Base-by-base conservation (phyloP, 345 rosid genomes). In the Syzygium aqueum region DNA sequence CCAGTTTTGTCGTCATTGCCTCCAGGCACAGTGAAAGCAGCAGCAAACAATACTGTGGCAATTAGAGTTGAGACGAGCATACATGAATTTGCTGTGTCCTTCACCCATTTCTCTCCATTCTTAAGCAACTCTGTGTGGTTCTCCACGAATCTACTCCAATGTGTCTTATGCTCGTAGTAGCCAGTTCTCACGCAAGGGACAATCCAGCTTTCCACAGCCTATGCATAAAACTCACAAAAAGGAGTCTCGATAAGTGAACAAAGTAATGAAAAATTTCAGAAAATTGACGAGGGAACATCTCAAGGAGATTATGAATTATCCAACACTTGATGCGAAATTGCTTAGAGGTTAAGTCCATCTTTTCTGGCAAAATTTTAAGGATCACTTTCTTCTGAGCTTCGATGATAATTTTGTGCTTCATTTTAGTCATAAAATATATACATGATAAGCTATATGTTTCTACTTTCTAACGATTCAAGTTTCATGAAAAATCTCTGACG, bases 51-150 rank as follows among this genome's bases (percentile, higher is more conserved):
- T 0, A 90, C 88, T 0, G 91, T 88, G 9, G 88, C 91, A 21
- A 89, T 90, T 27, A 89, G 87, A n/a, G 92, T 87, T 23, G 92
- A 87, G 7, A 89, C 86, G 11, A 92, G 50, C 86, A 89, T 87
- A 37, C 92, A 91, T 0, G 90, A 90, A 53, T 84, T 86, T 1
- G 94, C 85, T 1, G 92, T 91, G 28, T 89, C 90, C 37, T 77
- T 86, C 27, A 77, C 3, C 88, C 85, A 86, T 27, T 51, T 51
- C 88, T 40, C 88, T 1, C 22, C 87, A 3, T 10, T 33, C 43
- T n/a, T 3, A 21, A 50, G 57, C 49, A 86, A 86, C 2, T 19
- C 7, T 43, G 3, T 0, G 16, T 52, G 87, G 3, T 37, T 50
- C 4, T 14, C 9, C 13, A 50, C 7, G 2, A 86, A 80, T 6